Percentiles rank a stretch among this genome's conserved stretches.
These are phyloP conservation scores for Alternaria angustiovoidea DNA, from an alignment of 2,329 filamentous ascomycete genomes.

Conservation along the genomic window DNA sequence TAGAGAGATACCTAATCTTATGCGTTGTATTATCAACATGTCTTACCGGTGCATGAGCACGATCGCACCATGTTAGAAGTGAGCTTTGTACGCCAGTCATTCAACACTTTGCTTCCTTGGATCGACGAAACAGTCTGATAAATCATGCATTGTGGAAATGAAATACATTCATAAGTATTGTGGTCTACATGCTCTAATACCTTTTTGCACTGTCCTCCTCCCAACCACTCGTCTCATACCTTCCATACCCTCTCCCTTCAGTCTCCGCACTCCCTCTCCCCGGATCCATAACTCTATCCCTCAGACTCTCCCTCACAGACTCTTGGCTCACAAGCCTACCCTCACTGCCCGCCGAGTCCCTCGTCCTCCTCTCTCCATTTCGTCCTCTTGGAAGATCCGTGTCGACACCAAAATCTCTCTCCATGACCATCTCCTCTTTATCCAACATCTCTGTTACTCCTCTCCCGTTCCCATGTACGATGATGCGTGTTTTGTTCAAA, in stretches of 20 bases:
- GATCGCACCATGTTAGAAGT: background rate
- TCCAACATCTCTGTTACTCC: slow-evolving; percentile 45
- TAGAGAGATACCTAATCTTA: slow-evolving; percentile 5
- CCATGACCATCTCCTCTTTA: slow-evolving; percentile 30
- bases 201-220: slow-evolving; percentile 1
- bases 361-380: slow-evolving; percentile 7
- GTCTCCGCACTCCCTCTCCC: slow-evolving; percentile 14
- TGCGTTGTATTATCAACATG: slow-evolving; percentile 1
- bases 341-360: slow-evolving; percentile 18
- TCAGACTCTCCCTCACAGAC: slow-evolving; percentile 10
- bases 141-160: background rate
- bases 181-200: background rate
- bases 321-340: slow-evolving; percentile 4
- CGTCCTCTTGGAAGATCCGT: slow-evolving; percentile 1
- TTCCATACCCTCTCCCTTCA: slow-evolving; percentile 4
- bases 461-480: slow-evolving; percentile 38
- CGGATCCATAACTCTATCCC: slow-evolving; percentile 11
- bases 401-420: slow-evolving; percentile 13
- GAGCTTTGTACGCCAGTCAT: background rate
- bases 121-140: background rate
- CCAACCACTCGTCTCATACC: slow-evolving; percentile 8
- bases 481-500: slow-evolving; percentile 40
- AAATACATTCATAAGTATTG: background rate
- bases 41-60: background rate
- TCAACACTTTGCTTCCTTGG: background rate